Percentiles rank a stretch among this genome's conserved stretches.
Evolutionary conservation across 805 yeast species (phyloP).

Genomic region (Pichia nakasei): DNA sequence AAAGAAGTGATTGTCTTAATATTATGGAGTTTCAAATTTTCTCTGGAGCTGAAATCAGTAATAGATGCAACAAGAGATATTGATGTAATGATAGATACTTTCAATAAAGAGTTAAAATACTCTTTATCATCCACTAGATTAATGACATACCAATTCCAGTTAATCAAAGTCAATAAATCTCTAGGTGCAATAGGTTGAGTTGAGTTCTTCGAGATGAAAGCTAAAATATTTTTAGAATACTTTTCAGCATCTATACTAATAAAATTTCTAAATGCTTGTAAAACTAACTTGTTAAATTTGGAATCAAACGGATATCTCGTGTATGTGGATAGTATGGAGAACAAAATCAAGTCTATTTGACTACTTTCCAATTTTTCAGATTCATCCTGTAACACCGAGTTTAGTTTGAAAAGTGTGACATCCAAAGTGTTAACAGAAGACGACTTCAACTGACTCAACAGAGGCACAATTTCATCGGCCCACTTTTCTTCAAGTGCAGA

Average conservation of each 20-base stretch:
- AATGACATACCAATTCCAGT: slow-evolving; percentile 43
- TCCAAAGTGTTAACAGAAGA: slow-evolving; percentile 32
- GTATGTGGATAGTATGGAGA: slow-evolving; percentile 38
- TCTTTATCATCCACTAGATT: slow-evolving; percentile 17
- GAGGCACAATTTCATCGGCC: slow-evolving; percentile 12
- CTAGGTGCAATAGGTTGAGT: slow-evolving; percentile 37
- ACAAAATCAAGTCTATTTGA: slow-evolving; percentile 25
- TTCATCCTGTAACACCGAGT: slow-evolving; percentile 20
- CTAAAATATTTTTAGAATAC: slow-evolving; percentile 26
- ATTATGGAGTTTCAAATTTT: slow-evolving; percentile 31
- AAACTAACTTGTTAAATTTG: slow-evolving; percentile 36
- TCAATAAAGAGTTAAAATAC: slow-evolving; percentile 16
- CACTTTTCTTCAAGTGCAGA: slow-evolving; percentile 4
- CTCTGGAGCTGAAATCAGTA: slow-evolving; percentile 10
- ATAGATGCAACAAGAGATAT: slow-evolving; percentile 30
- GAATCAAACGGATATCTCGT: slow-evolving; percentile 40
- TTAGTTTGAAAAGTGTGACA: slow-evolving; percentile 27
- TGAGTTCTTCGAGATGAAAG: slow-evolving; percentile 30
- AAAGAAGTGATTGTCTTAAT: slow-evolving; percentile 31
- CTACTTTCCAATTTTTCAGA: slow-evolving; percentile 9
- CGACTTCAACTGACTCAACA: slow-evolving; percentile 12
- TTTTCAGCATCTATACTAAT: slow-evolving; percentile 23
- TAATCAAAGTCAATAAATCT: slow-evolving; percentile 48
- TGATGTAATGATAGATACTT: slow-evolving; percentile 24
- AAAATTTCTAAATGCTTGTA: slow-evolving; percentile 31